phyloP scores from a whole-genome alignment of 108 stramenopile genomes.

The Nitzschia inconspicua region DNA sequence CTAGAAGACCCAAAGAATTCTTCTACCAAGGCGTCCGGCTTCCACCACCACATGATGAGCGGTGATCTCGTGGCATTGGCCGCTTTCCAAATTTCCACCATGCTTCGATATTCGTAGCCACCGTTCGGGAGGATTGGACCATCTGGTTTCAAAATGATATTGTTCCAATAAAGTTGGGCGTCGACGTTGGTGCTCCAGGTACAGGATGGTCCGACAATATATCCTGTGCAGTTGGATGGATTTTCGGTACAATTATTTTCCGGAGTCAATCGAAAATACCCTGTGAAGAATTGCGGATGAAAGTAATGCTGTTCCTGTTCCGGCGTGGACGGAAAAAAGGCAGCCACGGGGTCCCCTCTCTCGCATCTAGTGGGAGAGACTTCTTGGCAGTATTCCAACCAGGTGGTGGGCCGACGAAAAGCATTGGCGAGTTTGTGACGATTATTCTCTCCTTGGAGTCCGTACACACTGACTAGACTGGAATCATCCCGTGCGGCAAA shows the following conservation, averaged over 20 bases:
- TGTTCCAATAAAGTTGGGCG: slow-evolving; percentile 28
- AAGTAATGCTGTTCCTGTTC: slow-evolving; percentile 18
- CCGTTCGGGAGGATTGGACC: slow-evolving; percentile 24
- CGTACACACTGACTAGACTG: slow-evolving; percentile 17
- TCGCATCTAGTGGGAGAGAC: slow-evolving; percentile 23
- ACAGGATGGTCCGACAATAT: slow-evolving; percentile 22
- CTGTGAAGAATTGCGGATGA: slow-evolving; percentile 3
- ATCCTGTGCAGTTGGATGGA: slow-evolving; percentile 23
- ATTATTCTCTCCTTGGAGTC: slow-evolving; percentile 29
- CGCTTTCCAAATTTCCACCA: slow-evolving; percentile 41
- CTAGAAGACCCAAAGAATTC: slow-evolving; percentile 15
- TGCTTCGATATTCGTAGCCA: slow-evolving; percentile 27
- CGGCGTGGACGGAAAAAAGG: neutral
- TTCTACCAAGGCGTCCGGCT: slow-evolving; percentile 26
- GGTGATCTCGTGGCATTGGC: slow-evolving; percentile 34
- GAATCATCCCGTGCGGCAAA: slow-evolving; percentile 23
- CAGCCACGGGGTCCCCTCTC: slow-evolving; percentile 12
- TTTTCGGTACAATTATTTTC: slow-evolving; percentile 18
- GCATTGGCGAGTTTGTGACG: slow-evolving; percentile 24
- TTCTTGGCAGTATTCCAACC: slow-evolving; percentile 33
- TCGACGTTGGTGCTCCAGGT: slow-evolving; percentile 15
- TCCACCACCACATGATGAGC: slow-evolving; percentile 34
- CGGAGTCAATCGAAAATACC: slow-evolving; percentile 19
- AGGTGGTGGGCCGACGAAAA: slow-evolving; percentile 34
- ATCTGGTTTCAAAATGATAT: slow-evolving; percentile 18